Evolutionary conservation across 1,139 yeast species (phyloP), one percentile per base, ranked within the genome.

Genomic region (Kodamaea suecica): DNA sequence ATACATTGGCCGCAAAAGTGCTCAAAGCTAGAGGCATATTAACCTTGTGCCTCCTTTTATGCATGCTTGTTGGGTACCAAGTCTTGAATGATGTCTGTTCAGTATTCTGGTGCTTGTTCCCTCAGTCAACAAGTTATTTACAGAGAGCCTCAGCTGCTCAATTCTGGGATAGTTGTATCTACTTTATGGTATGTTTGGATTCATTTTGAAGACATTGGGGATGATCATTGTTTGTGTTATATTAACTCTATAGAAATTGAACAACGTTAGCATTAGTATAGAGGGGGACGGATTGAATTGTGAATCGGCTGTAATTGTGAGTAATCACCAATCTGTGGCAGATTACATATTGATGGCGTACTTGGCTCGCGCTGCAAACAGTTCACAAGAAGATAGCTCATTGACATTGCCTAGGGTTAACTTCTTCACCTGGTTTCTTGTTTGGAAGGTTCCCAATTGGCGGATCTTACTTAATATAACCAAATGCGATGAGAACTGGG

Each of bases 401-500:
- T 44, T 59, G 37, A 44, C 58, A 2, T 48, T 55, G 4, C 80
- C 80, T 0, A 49, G 60, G 14, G 57, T 73, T 8, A 71, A 64
- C 38, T 80, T 75, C 53, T 79, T 80, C 51, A 69, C 81, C 1
- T 80, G 86, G 86, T 78, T 73, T 43, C 47, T 60, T 7, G 44
- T 79, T 6, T 80, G 85, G 85, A 48, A 63, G 16, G 58, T 76
- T 0, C 86, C 86, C 2, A 64, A 69, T 0, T 25, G 73, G 1
- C 55, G 58, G 13, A 56, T 73, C 2, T 48, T 75, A 9, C 44
- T 61, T 28, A 68, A 72, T 40, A 56, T 76, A 38, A 52, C 70
- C 4, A 69, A 66, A 36, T 63, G 73, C 33, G 84, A 80, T 48
- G 86, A 80, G 42, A 80, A 79, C 44, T 80, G 85, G 85, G 78